Evolutionary conservation across 345 rosid genomes (phyloP).

Genomic region (Euphorbia peplus): DNA sequence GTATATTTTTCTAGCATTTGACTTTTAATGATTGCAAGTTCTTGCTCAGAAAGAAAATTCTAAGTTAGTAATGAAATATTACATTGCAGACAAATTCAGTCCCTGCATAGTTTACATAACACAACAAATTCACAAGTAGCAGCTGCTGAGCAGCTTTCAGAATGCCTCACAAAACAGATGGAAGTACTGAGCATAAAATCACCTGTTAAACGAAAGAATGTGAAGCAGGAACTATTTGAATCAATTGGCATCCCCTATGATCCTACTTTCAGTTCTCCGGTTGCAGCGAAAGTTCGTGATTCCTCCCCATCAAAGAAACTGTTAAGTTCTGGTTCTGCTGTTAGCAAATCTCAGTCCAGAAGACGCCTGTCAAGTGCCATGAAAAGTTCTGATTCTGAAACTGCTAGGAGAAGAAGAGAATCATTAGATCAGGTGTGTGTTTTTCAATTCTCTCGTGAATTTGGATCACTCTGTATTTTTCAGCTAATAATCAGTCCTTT

Average conservation of each 20-base stretch:
- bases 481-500: not conserved
- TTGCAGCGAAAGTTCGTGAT: constrained; percentile 39
- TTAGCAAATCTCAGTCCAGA: constrained; percentile 51
- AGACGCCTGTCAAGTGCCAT: constrained; percentile 53
- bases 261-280: constrained; percentile 73
- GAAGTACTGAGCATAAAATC: constrained; percentile 62
- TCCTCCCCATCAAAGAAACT: constrained; percentile 40
- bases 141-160: constrained; percentile 89
- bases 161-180: constrained; percentile 83
- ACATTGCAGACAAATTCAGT: constrained; percentile 57
- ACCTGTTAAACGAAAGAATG: constrained; percentile 55
- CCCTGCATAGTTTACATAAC: constrained; percentile 68
- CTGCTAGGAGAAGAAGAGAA: constrained; percentile 84
- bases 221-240: constrained; percentile 81
- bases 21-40: not conserved
- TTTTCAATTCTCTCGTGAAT: not conserved
- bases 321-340: constrained; percentile 49
- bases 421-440: constrained; percentile 61
- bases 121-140: constrained; percentile 73
- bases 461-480: not conserved
- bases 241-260: constrained; percentile 82
- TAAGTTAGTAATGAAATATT: constrained; percentile 18
- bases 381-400: constrained; percentile 68
- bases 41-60: not conserved
- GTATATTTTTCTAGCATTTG: not conserved